Percentiles rank a stretch among this genome's conserved stretches.
phyloP scores from a whole-genome alignment of 345 rosid species.

The Corymbia maculata region DNA sequence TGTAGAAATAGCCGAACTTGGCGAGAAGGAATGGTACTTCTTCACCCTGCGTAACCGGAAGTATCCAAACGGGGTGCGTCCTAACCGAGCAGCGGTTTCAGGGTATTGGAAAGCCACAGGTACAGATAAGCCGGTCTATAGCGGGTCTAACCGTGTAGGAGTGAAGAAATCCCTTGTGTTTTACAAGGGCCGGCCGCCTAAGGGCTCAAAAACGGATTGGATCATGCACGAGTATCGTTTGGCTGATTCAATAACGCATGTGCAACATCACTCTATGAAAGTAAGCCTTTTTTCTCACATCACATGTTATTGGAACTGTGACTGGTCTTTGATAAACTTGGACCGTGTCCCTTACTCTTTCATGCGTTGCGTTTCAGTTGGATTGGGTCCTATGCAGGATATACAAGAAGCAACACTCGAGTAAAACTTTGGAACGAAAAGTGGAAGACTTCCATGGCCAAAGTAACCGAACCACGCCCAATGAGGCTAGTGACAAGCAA shows the following conservation, averaged over 20 bases:
- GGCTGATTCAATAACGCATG: conserved; percentile 22
- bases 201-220: conserved; percentile 78
- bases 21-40: conserved; percentile 62
- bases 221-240: conserved; percentile 94
- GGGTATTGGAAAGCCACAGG: conserved; percentile 78
- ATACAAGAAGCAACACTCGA: conserved; percentile 54
- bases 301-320: background rate
- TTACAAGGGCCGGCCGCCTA: conserved; percentile 74
- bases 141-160: conserved; percentile 44
- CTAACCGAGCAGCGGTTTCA: conserved; percentile 50
- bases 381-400: conserved; percentile 94
- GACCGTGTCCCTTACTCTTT: background rate
- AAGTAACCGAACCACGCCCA: background rate
- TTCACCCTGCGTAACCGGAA: conserved; percentile 51
- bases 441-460: conserved; percentile 3
- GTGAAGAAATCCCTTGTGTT: conserved; percentile 87
- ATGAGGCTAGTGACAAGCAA: conserved; percentile 1
- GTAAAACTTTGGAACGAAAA: conserved; percentile 10
- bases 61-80: conserved; percentile 59
- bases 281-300: conserved; percentile 6
- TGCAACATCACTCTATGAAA: conserved; percentile 40
- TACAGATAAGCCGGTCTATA: conserved; percentile 44
- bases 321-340: background rate
- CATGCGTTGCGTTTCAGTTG: conserved; percentile 33
- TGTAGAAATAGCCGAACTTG: conserved; percentile 39